Conservation (phyloP, 495 filamentous ascomycete species). For the Trypethelium eluteriae region DNA sequence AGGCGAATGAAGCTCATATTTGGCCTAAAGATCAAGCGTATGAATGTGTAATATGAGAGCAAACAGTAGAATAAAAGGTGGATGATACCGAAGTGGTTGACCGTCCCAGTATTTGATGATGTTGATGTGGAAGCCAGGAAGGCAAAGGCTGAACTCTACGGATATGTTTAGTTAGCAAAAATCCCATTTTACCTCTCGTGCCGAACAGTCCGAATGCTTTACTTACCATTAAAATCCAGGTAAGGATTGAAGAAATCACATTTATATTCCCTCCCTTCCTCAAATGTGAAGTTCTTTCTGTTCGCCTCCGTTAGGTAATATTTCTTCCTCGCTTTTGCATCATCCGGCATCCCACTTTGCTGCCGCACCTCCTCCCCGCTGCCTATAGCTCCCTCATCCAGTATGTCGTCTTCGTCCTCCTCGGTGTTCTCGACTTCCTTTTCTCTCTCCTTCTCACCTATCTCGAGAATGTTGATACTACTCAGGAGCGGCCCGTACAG, state of each 20-base stretch:
- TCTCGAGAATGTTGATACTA: conserved; percentile 61
- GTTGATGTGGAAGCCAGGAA: conserved; percentile 75
- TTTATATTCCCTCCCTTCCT: conserved; percentile 54
- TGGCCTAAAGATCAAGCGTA: conserved; percentile 1
- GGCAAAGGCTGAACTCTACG: conserved; percentile 61
- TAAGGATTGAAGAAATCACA: conserved; percentile 92
- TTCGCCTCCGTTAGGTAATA: conserved; percentile 39
- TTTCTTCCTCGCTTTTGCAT: conserved; percentile 34
- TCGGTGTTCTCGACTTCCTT: conserved; percentile 20
- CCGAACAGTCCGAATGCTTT: not conserved
- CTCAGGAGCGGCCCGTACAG: conserved; percentile 71
- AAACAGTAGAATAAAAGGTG: not conserved
- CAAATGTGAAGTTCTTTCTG: conserved; percentile 49
- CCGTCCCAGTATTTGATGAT: conserved; percentile 78
- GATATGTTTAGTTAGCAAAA: conserved; percentile 8
- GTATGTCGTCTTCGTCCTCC: conserved; percentile 20
- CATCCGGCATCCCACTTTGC: conserved; percentile 35
- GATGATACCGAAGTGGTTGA: conserved; percentile 41
- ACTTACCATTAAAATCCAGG: conserved; percentile 67
- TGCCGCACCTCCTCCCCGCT: conserved; percentile 48
- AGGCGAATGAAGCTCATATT: conserved; percentile 14
- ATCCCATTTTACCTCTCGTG: too few relatives aligned
- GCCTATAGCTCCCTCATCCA: conserved; percentile 42
- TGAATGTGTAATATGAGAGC: conserved; percentile 16
- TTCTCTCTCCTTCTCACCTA: conserved; percentile 45